Conservation (phyloP, 2,329 filamentous ascomycete species). For the Monilinia polystroma region DNA sequence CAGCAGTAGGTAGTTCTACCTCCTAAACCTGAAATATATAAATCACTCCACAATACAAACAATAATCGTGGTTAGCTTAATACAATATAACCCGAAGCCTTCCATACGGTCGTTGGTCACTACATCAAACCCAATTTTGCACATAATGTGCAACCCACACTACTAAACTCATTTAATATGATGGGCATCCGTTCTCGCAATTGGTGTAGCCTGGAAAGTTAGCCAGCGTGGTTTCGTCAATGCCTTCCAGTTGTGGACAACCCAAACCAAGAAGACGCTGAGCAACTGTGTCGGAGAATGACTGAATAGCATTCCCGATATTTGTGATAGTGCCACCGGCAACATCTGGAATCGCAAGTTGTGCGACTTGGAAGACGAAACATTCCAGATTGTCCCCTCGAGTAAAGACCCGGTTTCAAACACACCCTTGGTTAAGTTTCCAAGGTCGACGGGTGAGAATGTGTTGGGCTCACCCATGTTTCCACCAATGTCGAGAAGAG, state of each 20-base stretch:
- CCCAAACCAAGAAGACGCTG: slow-evolving; percentile 24
- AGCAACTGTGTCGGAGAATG: background rate
- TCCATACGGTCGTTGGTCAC: background rate
- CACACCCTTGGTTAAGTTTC: slow-evolving; percentile 47
- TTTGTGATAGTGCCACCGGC: slow-evolving; percentile 27
- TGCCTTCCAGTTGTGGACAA: slow-evolving; percentile 10
- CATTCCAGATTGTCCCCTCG: slow-evolving; percentile 51
- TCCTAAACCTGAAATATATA: too few relatives aligned
- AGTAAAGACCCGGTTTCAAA: slow-evolving; percentile 46
- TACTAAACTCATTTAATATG: background rate
- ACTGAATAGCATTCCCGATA: slow-evolving; percentile 2
- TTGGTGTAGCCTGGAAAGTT: slow-evolving; percentile 16
- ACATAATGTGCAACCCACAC: background rate
- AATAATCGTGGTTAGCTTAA: background rate
- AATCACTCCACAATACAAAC: background rate
- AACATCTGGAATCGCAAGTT: slow-evolving; percentile 46
- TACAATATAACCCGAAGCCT: too few relatives aligned
- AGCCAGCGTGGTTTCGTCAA: background rate
- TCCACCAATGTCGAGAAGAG: slow-evolving; percentile 51
- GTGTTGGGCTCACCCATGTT: slow-evolving; percentile 53
- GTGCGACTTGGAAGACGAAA: slow-evolving; percentile 45
- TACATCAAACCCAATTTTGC: background rate
- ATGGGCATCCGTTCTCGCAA: slow-evolving; percentile 11
- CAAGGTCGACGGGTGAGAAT: slow-evolving; percentile 49
- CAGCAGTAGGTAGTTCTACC: too few relatives aligned